A percentile compares a stretch with the other conserved stretches of the same genome.
Evolutionary conservation across 202 grass and related monocot genomes (phyloP).

Genomic region (Musa balbisiana): DNA sequence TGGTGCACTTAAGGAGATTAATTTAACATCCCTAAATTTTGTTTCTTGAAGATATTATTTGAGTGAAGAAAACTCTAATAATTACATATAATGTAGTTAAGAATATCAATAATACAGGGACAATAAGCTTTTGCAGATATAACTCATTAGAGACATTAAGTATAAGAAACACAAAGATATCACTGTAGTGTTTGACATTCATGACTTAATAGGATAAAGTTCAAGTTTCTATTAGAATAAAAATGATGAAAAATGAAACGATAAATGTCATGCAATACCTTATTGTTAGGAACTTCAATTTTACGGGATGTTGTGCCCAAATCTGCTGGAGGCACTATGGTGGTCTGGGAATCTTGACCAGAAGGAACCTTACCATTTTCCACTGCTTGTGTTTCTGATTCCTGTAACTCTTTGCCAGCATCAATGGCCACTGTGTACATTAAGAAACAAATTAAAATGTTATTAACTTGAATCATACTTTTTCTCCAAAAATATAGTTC

Average conservation of each 20-base stretch:
- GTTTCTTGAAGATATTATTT: too few species aligned
- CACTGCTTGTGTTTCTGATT: not conserved
- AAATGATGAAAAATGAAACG: not conserved
- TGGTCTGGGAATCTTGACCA: not conserved
- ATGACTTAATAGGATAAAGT: not conserved
- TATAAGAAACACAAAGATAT: too few species aligned
- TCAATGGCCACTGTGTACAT: not conserved
- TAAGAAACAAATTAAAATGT: not conserved
- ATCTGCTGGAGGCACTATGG: not conserved
- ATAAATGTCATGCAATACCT: constrained; percentile 31
- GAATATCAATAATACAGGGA: too few species aligned
- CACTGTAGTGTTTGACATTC: not conserved
- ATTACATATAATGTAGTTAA: too few species aligned
- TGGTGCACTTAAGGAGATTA: too few species aligned
- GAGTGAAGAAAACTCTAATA: too few species aligned
- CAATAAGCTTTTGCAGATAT: too few species aligned
- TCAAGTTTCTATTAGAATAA: not conserved
- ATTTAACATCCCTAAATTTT: too few species aligned
- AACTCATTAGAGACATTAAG: too few species aligned
- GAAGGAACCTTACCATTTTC: not conserved
- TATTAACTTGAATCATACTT: not conserved
- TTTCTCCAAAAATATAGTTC: not conserved
- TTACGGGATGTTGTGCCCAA: constrained; percentile 17
- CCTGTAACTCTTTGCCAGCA: not conserved
- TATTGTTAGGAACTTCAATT: constrained; percentile 89